Base-by-base conservation (phyloP, 163 green algal genomes). In the Prototheca wickerhamii region DNA sequence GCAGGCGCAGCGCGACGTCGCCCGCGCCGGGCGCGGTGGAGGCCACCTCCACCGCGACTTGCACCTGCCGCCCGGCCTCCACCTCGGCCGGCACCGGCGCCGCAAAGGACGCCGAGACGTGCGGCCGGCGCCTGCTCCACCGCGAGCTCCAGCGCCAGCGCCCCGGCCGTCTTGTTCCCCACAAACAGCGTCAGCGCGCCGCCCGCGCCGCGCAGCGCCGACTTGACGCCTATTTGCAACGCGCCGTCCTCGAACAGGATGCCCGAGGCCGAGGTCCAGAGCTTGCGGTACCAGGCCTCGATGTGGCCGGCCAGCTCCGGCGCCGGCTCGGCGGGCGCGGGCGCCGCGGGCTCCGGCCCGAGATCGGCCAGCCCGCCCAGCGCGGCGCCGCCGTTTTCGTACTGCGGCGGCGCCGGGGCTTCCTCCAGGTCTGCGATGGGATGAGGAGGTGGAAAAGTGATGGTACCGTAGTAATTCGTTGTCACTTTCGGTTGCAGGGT, bases 221-320 rank as follows among this genome's bases (percentile, higher is more conserved):
- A 68, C 74, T 96, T 94, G 59, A 97, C n/a, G 18, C 91, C 91
- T 4, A 97, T 76, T 75, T 93, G 86, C 43, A 98, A 58, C 69
- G 88, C 83, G 37, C 83, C 70, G 77, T 98, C 92, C 77, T 98
- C 91, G 60, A 96, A 98, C 56, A 98, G 77, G 42, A 98, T 80
- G 37, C 92, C 92, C 54, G 64, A 85, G 64, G 74, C 57, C 32
- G 64, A 51, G 7, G 72, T 53, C 40, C 63, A 76, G 43, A 94
- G 69, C 55, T 76, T 76, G 32, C 61, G 69, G 75, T 84, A 89
- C 86, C 91, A 96, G 4, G 82, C 75, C 1, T 68, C 68, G 12
- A 95, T 62, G 50, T 89, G 83, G 20, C 82, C 87, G n/a, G 42
- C 52, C 0, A 76, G 75, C 57, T 61, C 43, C 53, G 69, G 67